phyloP scores from a whole-genome alignment of 2,329 filamentous ascomycete genomes.

The Metarhizium humberi region DNA sequence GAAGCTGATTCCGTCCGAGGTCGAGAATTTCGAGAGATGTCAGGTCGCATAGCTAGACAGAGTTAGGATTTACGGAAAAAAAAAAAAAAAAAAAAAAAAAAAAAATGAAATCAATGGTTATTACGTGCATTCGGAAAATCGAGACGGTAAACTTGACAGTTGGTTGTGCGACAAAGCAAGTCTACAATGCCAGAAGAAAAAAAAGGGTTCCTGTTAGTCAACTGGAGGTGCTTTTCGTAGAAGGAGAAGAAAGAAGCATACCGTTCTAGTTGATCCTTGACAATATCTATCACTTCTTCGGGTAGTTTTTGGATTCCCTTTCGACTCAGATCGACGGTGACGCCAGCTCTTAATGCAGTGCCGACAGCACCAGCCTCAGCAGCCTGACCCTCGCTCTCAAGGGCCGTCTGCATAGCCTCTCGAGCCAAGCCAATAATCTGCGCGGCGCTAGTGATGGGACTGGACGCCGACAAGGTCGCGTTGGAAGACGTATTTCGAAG shows the following conservation, averaged over 20 bases:
- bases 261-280: conserved; percentile 66
- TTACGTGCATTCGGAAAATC: conserved; percentile 68
- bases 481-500: conserved; percentile 37
- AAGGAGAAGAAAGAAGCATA: conserved; percentile 24
- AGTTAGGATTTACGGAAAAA: conserved; percentile 11
- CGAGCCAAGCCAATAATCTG: conserved; percentile 58
- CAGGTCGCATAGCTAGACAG: conserved; percentile 67
- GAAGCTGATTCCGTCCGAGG: conserved; percentile 79
- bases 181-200: conserved; percentile 28
- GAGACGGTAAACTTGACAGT: conserved; percentile 56
- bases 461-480: conserved; percentile 38
- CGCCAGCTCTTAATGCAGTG: conserved; percentile 55
- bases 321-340: conserved; percentile 71
- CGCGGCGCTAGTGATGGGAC: conserved; percentile 41
- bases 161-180: conserved; percentile 76
- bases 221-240: background rate
- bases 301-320: conserved; percentile 63
- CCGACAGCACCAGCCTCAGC: conserved; percentile 50
- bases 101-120: too few relatives aligned
- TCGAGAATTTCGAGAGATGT: conserved; percentile 87
- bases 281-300: conserved; percentile 65
- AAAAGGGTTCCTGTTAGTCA: background rate
- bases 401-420: conserved; percentile 57
- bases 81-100: conserved; percentile 10
- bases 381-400: conserved; percentile 56